A percentile compares a stretch with the other conserved stretches of the same genome.
Evolutionary conservation across 371 early-diverging fungal genomes (phyloP).

Genomic region (Apophysomyces ossiformis): DNA sequence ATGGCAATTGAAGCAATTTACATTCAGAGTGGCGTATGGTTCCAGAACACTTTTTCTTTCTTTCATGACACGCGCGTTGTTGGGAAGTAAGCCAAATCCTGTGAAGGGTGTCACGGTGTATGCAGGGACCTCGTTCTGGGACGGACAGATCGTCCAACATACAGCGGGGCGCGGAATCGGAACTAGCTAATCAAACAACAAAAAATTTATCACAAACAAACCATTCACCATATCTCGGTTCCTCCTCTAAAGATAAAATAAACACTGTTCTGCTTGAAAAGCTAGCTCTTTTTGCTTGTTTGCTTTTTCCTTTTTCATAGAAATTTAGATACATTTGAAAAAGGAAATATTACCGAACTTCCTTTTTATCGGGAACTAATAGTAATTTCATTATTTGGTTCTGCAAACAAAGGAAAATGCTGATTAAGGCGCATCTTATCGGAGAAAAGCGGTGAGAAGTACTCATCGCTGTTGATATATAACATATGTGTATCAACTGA

Average conservation of each 20-base stretch:
- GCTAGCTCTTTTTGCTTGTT: no score
- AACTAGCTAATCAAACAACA: not conserved
- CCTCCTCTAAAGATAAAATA: not conserved
- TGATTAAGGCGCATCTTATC: no score
- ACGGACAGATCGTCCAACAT: not conserved
- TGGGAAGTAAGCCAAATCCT: not conserved
- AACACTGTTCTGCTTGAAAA: no score
- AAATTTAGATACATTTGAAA: no score
- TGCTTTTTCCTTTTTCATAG: no score
- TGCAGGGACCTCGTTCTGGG: constrained; percentile 6
- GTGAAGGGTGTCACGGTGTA: constrained; percentile 3
- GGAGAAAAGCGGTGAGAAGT: no score
- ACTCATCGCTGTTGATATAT: no score
- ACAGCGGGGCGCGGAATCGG: constrained; percentile 3
- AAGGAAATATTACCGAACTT: no score
- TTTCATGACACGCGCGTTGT: not conserved
- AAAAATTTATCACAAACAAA: not conserved
- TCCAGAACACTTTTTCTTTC: not conserved
- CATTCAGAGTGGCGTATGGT: not conserved
- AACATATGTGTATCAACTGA: no score
- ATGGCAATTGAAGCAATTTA: constrained; percentile 8
- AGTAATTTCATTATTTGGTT: no score
- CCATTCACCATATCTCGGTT: not conserved
- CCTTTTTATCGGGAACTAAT: no score
- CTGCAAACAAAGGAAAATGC: no score